Conservation (phyloP, 192 early-diverging fungal genomes). For the Backusella mclennaniae region DNA sequence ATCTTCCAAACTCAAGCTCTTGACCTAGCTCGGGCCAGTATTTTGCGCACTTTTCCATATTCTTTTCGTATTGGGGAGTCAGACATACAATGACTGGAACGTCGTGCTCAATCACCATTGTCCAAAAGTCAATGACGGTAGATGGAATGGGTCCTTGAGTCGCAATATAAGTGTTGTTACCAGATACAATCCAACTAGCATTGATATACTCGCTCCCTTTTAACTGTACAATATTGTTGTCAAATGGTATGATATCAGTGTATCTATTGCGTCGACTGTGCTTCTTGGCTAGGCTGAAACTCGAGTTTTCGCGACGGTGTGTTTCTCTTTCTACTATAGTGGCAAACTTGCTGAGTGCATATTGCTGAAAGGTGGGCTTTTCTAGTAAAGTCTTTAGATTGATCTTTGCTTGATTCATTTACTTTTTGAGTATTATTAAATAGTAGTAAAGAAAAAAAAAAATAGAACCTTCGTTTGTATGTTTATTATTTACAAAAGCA, state of each 20-base stretch:
- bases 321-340: not conserved
- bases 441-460: not conserved
- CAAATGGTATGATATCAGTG: conserved; percentile 38
- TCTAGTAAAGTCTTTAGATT: not conserved
- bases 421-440: not conserved
- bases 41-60: conserved; percentile 72
- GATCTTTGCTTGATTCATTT: not conserved
- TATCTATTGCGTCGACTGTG: conserved; percentile 28
- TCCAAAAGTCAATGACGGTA: conserved; percentile 87
- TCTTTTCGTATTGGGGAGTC: conserved; percentile 70
- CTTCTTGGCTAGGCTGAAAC: not conserved
- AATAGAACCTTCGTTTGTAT: not conserved
- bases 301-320: not conserved
- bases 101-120: conserved; percentile 84
- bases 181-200: conserved; percentile 68
- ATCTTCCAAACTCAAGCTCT: not conserved
- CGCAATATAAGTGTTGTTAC: conserved; percentile 68
- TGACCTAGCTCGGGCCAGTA: conserved; percentile 77
- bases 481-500: not conserved
- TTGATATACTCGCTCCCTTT: conserved; percentile 64
- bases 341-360: not conserved
- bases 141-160: conserved; percentile 83
- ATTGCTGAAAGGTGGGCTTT: not conserved
- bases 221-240: conserved; percentile 17
- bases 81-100: conserved; percentile 83